Conservation (phyloP, 768 basidiomycete species). For the Leccinum broughii region DNA sequence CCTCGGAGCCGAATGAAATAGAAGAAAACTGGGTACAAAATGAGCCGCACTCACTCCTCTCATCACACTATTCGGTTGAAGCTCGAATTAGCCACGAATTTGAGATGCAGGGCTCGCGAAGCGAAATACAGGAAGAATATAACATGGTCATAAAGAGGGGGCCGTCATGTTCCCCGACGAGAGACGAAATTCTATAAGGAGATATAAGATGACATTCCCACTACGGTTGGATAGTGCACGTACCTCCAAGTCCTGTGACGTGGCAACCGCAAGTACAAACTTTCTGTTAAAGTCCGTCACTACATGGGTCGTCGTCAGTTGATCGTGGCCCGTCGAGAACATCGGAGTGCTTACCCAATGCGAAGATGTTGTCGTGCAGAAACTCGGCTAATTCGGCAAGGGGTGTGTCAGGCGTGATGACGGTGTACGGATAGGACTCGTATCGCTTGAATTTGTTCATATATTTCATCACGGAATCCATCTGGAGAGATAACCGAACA, state of each 20-base stretch:
- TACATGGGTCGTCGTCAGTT: slow-evolving; percentile 30
- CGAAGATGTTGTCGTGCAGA: slow-evolving; percentile 69
- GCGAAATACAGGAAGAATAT: background rate
- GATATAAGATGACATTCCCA: background rate
- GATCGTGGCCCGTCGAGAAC: background rate
- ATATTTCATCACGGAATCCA: slow-evolving; percentile 66
- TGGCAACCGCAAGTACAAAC: slow-evolving; percentile 82
- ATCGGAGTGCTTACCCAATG: slow-evolving; percentile 52
- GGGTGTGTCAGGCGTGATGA: slow-evolving; percentile 80
- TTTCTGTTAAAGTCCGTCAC: slow-evolving; percentile 83
- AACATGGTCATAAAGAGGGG: background rate
- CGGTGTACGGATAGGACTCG: slow-evolving; percentile 63
- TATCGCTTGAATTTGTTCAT: slow-evolving; percentile 77
- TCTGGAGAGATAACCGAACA: slow-evolving; percentile 37
- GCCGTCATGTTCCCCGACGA: slow-evolving; percentile 26
- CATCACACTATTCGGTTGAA: background rate
- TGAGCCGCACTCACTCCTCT: background rate
- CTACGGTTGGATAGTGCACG: background rate
- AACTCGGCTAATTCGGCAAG: slow-evolving; percentile 83
- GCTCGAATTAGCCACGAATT: background rate
- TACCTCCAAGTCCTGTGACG: slow-evolving; percentile 67
- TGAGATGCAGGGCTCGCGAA: background rate
- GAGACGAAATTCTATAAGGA: slow-evolving; percentile 30
- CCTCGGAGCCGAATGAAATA: background rate
- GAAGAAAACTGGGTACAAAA: background rate